phyloP scores from a whole-genome alignment of 106 monocot genomes.

The Dioscorea zingiberensis region DNA sequence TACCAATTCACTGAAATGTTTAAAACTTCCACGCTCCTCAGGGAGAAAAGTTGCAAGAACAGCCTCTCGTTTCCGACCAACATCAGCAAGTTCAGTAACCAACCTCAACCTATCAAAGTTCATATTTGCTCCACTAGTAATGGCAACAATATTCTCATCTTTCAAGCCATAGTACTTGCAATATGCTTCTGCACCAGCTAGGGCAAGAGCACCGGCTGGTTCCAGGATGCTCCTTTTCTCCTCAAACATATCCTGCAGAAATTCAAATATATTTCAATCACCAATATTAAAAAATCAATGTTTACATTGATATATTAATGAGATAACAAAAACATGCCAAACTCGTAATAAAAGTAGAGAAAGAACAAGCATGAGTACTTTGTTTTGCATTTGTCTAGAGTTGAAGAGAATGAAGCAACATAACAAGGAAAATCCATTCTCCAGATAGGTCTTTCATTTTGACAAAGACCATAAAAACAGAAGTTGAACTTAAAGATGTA shows the following conservation, averaged over 20 bases:
- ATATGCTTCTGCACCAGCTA: slow-evolving; percentile 97
- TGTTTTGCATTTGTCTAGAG: too few species aligned
- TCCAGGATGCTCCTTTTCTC: slow-evolving; percentile 99
- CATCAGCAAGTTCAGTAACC: slow-evolving; percentile 98
- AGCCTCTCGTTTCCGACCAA: slow-evolving; percentile 97
- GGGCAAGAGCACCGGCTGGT: slow-evolving; percentile 91
- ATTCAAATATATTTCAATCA: background rate
- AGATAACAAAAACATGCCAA: too few species aligned
- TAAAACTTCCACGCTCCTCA: slow-evolving; percentile 84
- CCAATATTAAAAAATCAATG: background rate
- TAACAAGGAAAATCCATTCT: too few species aligned
- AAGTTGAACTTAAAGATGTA: too few species aligned
- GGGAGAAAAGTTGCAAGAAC: slow-evolving; percentile 79
- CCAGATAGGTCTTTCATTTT: too few species aligned
- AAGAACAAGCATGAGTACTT: too few species aligned
- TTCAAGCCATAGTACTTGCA: slow-evolving; percentile 94
- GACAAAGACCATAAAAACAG: too few species aligned
- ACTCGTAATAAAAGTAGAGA: too few species aligned
- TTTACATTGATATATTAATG: too few species aligned
- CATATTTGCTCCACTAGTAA: slow-evolving; percentile 98
- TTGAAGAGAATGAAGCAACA: too few species aligned
- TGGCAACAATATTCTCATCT: slow-evolving; percentile 74
- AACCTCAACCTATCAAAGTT: slow-evolving; percentile 94
- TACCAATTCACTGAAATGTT: slow-evolving; percentile 72
- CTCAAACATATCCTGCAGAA: slow-evolving; percentile 96